Conservation (phyloP, 73 alveolate genomes). For the Durusdinium trenchii region DNA sequence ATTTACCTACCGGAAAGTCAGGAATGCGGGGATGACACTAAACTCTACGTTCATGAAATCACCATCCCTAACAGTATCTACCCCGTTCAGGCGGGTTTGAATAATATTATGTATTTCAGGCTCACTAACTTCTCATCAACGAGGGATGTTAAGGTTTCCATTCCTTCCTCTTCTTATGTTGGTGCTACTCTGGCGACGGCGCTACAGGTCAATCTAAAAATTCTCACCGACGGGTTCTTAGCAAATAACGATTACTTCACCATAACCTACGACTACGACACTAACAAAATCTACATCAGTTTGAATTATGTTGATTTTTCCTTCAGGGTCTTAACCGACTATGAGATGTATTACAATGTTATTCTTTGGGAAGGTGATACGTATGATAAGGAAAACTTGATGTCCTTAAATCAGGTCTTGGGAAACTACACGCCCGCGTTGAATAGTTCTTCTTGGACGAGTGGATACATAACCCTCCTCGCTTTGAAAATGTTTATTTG, state of each 20-base stretch:
- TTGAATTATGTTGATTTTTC: conserved; percentile 41
- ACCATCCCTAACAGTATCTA: conserved; percentile 35
- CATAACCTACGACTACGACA: conserved; percentile 19
- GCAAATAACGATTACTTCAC: conserved; percentile 20
- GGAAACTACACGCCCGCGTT: conserved; percentile 52
- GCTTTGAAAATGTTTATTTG: conserved; percentile 22
- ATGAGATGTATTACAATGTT: conserved; percentile 26
- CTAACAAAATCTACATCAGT: conserved; percentile 13
- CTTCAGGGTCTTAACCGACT: conserved; percentile 16
- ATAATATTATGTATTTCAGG: background rate
- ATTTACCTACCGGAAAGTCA: conserved; percentile 44
- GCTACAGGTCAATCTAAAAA: background rate
- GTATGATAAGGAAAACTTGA: background rate
- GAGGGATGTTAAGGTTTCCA: background rate
- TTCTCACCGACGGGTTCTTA: conserved; percentile 6
- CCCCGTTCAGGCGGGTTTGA: conserved; percentile 41
- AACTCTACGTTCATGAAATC: conserved; percentile 58
- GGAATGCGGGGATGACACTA: conserved; percentile 63
- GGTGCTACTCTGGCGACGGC: background rate
- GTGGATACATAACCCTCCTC: background rate
- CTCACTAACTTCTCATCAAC: conserved; percentile 29
- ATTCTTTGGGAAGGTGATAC: background rate
- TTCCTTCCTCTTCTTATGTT: background rate
- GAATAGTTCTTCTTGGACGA: background rate
- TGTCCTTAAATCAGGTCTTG: background rate